Evolutionary conservation across 2,329 filamentous ascomycete species (phyloP).

Genomic region (Pseudonectria foliicola): DNA sequence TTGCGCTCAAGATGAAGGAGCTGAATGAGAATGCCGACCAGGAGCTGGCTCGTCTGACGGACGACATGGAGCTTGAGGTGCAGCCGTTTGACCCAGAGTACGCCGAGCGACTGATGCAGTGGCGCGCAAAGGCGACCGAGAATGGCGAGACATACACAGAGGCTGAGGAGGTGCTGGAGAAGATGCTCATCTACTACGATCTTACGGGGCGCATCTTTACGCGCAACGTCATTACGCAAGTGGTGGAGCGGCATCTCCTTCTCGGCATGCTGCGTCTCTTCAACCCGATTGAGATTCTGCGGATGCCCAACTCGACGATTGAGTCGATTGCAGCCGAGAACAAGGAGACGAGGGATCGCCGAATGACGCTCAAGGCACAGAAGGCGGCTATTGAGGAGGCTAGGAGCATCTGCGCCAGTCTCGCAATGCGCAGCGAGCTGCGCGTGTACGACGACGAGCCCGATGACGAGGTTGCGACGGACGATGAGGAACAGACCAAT

Average conservation of each 20-base stretch:
- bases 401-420: conserved; percentile 39
- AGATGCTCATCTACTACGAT: conserved; percentile 51
- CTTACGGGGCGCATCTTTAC: conserved; percentile 46
- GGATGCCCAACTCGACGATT: conserved; percentile 37
- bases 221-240: conserved; percentile 45
- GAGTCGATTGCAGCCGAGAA: conserved; percentile 47
- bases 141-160: conserved; percentile 42
- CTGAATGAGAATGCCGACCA: conserved; percentile 39
- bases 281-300: conserved; percentile 44
- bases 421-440: conserved; percentile 47
- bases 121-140: conserved; percentile 35
- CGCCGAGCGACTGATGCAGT: conserved; percentile 41
- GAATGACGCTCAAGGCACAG: conserved; percentile 39
- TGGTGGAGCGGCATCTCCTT: conserved; percentile 43
- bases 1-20: conserved; percentile 41
- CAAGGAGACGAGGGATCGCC: conserved; percentile 44
- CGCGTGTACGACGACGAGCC: conserved; percentile 32
- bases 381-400: conserved; percentile 46
- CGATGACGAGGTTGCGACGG: conserved; percentile 23
- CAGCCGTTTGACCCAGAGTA: conserved; percentile 49
- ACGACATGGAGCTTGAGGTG: conserved; percentile 46
- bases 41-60: conserved; percentile 38
- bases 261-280: conserved; percentile 46
- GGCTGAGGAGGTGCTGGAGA: conserved; percentile 46
- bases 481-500: conserved; percentile 23